Evolutionary conservation across 1,284 basidiomycete species (phyloP).

Genomic region (Agaricales sp.): DNA sequence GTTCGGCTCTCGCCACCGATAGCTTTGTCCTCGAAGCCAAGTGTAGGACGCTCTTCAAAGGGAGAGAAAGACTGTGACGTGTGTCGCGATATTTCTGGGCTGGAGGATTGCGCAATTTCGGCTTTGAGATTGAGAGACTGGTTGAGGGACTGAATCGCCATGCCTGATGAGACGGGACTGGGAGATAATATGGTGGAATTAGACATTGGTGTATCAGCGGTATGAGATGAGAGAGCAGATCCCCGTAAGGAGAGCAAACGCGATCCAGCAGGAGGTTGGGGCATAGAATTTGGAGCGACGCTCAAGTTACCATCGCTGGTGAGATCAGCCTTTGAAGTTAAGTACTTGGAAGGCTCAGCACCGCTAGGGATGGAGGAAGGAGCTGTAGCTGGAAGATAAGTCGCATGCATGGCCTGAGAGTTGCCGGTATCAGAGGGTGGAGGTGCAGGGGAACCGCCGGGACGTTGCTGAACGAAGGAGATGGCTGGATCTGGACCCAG

Average conservation of each 20-base stretch:
- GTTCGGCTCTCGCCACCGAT: neutral
- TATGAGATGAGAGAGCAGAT: constrained; percentile 8
- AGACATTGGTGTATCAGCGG: too few species aligned
- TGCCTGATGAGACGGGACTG: constrained; percentile 8
- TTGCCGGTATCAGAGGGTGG: too few species aligned
- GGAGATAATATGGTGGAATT: constrained; percentile 8
- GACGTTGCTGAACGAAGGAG: constrained; percentile 13
- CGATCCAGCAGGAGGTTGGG: constrained; percentile 61
- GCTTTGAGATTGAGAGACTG: constrained; percentile 15
- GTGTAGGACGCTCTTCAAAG: constrained; percentile 35
- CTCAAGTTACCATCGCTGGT: too few species aligned
- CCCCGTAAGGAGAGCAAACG: constrained; percentile 59
- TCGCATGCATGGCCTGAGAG: too few species aligned
- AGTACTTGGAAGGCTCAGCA: too few species aligned
- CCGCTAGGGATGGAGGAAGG: too few species aligned
- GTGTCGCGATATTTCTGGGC: constrained; percentile 18
- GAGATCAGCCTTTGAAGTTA: too few species aligned
- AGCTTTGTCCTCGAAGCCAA: constrained; percentile 23
- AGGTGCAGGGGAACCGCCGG: constrained; percentile 10
- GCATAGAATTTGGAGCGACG: constrained; percentile 22
- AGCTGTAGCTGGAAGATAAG: too few species aligned
- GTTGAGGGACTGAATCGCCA: constrained; percentile 6
- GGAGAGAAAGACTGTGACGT: constrained; percentile 37
- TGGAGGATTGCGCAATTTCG: constrained; percentile 12
- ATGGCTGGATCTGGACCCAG: constrained; percentile 3